A percentile compares a stretch with the other conserved stretches of the same genome.
These are phyloP conservation scores for Stromatinia cepivora DNA, from an alignment of 2,329 filamentous ascomycete species.

Conservation along the genomic window DNA sequence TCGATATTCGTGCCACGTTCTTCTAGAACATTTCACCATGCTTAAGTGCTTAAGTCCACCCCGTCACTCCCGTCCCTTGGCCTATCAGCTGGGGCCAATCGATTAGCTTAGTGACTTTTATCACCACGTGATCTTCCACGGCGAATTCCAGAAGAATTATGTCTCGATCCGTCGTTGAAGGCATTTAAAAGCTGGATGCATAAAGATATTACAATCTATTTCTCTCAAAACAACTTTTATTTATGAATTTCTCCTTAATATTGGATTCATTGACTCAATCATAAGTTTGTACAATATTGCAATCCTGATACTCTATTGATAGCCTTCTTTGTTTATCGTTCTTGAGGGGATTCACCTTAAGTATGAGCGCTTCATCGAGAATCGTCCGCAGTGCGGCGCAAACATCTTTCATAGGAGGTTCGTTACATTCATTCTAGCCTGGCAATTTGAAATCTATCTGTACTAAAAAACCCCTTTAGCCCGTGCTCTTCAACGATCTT, in stretches of 20 bases:
- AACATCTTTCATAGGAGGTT: slow-evolving; percentile 39
- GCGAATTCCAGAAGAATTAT: slow-evolving; percentile 11
- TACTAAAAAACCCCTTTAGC: slow-evolving; percentile 28
- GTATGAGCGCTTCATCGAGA: slow-evolving; percentile 43
- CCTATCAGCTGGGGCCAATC: slow-evolving; percentile 5
- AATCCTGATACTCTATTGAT: slow-evolving; percentile 8
- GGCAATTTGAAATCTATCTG: neutral
- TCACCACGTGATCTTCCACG: slow-evolving; percentile 16
- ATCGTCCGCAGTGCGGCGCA: slow-evolving; percentile 42
- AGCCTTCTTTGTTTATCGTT: slow-evolving; percentile 9
- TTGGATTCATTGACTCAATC: neutral
- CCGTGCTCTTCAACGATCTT: slow-evolving; percentile 37
- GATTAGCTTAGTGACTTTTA: neutral
- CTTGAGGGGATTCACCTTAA: slow-evolving; percentile 11
- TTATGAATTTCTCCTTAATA: neutral
- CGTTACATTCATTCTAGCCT: slow-evolving; percentile 29
- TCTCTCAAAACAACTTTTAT: neutral
- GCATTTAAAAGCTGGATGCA: slow-evolving; percentile 11
- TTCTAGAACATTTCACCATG: slow-evolving; percentile 20
- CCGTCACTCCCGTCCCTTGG: neutral
- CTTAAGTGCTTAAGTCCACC: slow-evolving; percentile 16
- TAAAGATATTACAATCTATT: slow-evolving; percentile 11
- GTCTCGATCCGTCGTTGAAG: slow-evolving; percentile 7
- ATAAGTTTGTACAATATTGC: neutral
- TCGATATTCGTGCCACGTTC: slow-evolving; percentile 21